Conservation (phyloP, 2,329 filamentous ascomycete species). For the Trichothecium sympodiale region DNA sequence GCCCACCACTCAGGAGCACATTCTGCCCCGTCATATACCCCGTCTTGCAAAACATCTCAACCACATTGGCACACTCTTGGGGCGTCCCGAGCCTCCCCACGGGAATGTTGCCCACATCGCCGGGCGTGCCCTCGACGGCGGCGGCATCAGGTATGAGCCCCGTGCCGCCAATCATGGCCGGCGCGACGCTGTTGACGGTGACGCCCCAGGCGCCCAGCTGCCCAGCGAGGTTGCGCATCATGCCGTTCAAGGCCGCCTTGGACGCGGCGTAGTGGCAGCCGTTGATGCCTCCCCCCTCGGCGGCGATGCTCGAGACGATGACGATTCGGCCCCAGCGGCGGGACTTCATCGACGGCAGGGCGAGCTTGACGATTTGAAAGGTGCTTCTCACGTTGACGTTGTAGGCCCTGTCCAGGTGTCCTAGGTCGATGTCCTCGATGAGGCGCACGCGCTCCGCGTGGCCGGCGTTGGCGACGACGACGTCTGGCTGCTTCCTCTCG, state of each 20-base stretch:
- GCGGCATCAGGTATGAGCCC: slow-evolving; percentile 45
- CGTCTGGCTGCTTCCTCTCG: slow-evolving; percentile 26
- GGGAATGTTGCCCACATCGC: slow-evolving; percentile 34
- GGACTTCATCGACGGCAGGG: slow-evolving; percentile 48
- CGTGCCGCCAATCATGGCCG: slow-evolving; percentile 56
- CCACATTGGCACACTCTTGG: slow-evolving; percentile 21
- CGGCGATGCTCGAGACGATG: slow-evolving; percentile 53
- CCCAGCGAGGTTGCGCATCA: slow-evolving; percentile 54
- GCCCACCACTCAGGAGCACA: slow-evolving; percentile 10
- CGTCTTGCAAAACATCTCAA: slow-evolving; percentile 14
- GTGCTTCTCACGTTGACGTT: slow-evolving; percentile 51
- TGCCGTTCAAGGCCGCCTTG: slow-evolving; percentile 50
- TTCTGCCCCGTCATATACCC: slow-evolving; percentile 13
- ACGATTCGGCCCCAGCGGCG: slow-evolving; percentile 53
- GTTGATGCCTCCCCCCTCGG: slow-evolving; percentile 52
- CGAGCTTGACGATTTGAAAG: slow-evolving; percentile 50
- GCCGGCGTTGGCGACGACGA: slow-evolving; percentile 56
- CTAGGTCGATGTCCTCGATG: slow-evolving; percentile 47
- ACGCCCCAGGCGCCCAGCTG: slow-evolving; percentile 50
- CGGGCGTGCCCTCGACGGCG: slow-evolving; percentile 37
- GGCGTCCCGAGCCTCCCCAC: slow-evolving; percentile 21
- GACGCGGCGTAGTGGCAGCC: slow-evolving; percentile 50
- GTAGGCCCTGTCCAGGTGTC: slow-evolving; percentile 54
- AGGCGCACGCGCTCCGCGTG: slow-evolving; percentile 48
- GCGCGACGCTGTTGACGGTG: slow-evolving; percentile 57